Percentiles rank a stretch among this genome's conserved stretches.
Conservation (phyloP, 495 filamentous ascomycete species). For the Talaromyces borbonicus region DNA sequence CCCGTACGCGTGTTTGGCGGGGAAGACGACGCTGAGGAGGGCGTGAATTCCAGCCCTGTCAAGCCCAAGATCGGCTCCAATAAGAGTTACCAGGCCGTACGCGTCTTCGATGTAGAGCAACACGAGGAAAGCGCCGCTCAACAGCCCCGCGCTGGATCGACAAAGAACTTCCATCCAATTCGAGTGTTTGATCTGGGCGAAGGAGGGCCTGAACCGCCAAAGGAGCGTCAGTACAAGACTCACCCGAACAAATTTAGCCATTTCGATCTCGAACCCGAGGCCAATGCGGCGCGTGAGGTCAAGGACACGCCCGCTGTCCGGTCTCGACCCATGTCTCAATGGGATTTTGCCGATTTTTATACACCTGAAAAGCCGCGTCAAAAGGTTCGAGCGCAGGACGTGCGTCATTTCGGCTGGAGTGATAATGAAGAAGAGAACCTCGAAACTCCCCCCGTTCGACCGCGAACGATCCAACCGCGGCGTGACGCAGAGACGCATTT, state of each 20-base stretch:
- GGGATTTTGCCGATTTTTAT: slow-evolving; percentile 78
- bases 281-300: slow-evolving; percentile 25
- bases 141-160: slow-evolving; percentile 48
- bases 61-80: slow-evolving; percentile 48
- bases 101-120: slow-evolving; percentile 52
- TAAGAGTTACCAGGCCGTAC: slow-evolving; percentile 54
- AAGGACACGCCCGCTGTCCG: slow-evolving; percentile 32
- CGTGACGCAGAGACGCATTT: slow-evolving; percentile 76
- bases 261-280: slow-evolving; percentile 72
- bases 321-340: slow-evolving; percentile 57
- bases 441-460: slow-evolving; percentile 46
- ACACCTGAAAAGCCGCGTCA: slow-evolving; percentile 67
- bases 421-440: slow-evolving; percentile 53
- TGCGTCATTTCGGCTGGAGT: slow-evolving; percentile 63
- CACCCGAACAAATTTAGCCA: slow-evolving; percentile 73
- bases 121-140: slow-evolving; percentile 27
- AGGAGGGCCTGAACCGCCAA: slow-evolving; percentile 18
- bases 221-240: slow-evolving; percentile 43
- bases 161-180: slow-evolving; percentile 59
- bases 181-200: slow-evolving; percentile 56
- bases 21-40: slow-evolving; percentile 26
- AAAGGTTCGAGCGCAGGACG: slow-evolving; percentile 38
- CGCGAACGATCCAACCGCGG: slow-evolving; percentile 54
- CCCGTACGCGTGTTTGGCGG: slow-evolving; percentile 61
- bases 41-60: slow-evolving; percentile 8